phyloP scores from a whole-genome alignment of 2,329 filamentous ascomycete genomes.

The Macrophomina tecta region DNA sequence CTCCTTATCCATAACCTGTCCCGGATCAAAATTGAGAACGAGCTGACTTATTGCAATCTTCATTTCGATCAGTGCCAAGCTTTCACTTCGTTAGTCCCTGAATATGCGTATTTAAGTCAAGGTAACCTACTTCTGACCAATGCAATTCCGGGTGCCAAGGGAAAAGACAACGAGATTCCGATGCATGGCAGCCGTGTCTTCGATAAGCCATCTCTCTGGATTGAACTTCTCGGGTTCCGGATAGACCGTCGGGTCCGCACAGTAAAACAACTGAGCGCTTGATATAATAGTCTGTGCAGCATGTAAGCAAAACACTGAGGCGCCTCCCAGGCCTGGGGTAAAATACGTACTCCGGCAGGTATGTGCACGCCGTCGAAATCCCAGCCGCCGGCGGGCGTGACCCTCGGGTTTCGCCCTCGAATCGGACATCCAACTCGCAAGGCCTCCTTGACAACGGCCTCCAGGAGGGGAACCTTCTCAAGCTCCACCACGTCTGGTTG shows the following conservation, averaged over 20 bases:
- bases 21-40: not conserved
- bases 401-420: too few species aligned
- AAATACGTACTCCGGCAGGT: too few species aligned
- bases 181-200: not conserved
- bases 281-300: not conserved
- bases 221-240: not conserved
- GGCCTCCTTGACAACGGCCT: too few species aligned
- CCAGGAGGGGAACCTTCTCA: too few species aligned
- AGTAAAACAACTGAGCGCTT: not conserved
- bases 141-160: not conserved
- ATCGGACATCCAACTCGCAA: too few species aligned
- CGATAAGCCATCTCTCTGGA: not conserved
- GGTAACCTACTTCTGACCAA: not conserved
- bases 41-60: not conserved
- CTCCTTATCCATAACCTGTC: not conserved
- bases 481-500: too few species aligned
- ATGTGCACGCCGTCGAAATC: too few species aligned
- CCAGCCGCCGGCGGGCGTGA: too few species aligned
- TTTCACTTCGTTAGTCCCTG: not conserved
- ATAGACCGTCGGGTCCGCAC: not conserved
- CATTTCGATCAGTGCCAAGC: not conserved
- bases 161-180: not conserved
- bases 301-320: not conserved
- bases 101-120: rapidly evolving
- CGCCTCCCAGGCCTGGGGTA: too few species aligned